A percentile compares a stretch with the other conserved stretches of the same genome.
Conservation (phyloP, 2,329 filamentous ascomycete species). For the Fusarium secorum region DNA sequence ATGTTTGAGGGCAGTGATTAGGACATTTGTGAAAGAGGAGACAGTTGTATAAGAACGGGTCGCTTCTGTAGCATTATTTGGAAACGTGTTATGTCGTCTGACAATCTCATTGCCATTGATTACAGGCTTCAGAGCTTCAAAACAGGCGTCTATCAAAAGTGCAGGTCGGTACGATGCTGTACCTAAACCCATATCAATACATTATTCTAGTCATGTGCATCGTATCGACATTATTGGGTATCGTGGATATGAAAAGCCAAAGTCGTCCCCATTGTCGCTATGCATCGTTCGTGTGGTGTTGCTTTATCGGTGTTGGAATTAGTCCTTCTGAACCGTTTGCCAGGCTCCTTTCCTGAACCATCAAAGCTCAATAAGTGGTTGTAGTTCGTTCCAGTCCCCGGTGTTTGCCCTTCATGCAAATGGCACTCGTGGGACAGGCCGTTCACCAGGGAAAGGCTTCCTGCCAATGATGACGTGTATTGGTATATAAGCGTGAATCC, state of each 20-base stretch:
- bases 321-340: neutral
- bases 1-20: neutral
- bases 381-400: neutral
- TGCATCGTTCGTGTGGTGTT: neutral
- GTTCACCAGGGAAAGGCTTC: slow-evolving; percentile 54
- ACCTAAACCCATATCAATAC: slow-evolving; percentile 6
- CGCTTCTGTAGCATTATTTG: neutral
- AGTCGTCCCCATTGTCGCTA: slow-evolving; percentile 7
- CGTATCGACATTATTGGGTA: slow-evolving; percentile 39
- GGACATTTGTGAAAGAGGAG: neutral
- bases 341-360: neutral
- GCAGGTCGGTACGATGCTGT: neutral
- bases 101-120: neutral
- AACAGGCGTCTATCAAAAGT: neutral
- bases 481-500: slow-evolving; percentile 58
- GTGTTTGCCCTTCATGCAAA: slow-evolving; percentile 12
- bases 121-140: neutral
- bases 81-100: neutral
- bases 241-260: slow-evolving; percentile 32
- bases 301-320: neutral
- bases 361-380: neutral
- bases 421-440: neutral
- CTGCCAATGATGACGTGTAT: slow-evolving; percentile 61
- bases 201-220: slow-evolving; percentile 35
- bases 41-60: neutral